Conservation (phyloP, 352 stramenopile species). For the Thalassiosira exigua region DNA sequence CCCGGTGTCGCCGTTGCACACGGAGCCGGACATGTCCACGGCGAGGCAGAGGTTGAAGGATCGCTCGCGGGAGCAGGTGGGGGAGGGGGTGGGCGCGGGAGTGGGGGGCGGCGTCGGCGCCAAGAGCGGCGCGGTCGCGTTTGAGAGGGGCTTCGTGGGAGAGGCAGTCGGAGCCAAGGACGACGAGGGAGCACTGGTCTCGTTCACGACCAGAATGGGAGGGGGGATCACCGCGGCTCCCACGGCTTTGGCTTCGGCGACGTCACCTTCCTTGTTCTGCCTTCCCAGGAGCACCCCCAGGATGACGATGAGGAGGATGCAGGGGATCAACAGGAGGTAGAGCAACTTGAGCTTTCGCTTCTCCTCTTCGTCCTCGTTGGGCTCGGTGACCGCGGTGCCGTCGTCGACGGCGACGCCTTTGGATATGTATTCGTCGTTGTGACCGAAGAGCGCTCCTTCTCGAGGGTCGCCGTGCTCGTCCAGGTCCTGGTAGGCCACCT, state of each 20-base stretch:
- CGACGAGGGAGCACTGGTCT: background rate
- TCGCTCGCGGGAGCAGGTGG: background rate
- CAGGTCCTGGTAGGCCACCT: background rate
- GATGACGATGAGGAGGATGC: conserved; percentile 17
- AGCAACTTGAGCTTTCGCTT: conserved; percentile 18
- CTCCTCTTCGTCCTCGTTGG: background rate
- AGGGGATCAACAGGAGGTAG: conserved; percentile 23
- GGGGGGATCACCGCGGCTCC: background rate
- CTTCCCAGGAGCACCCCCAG: conserved; percentile 24
- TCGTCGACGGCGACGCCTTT: background rate
- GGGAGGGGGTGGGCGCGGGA: background rate
- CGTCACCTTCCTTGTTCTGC: conserved; percentile 1
- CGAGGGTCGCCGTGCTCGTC: background rate
- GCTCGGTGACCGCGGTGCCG: background rate
- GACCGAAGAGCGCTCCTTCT: conserved; percentile 15
- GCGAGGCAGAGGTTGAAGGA: conserved; percentile 53
- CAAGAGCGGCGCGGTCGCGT: background rate
- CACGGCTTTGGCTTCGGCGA: background rate
- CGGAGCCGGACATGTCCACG: conserved; percentile 51
- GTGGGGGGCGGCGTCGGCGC: background rate
- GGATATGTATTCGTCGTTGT: background rate
- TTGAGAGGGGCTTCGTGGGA: background rate
- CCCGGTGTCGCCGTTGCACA: conserved; percentile 44
- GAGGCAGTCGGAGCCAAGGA: background rate
- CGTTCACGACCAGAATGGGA: background rate